Conservation (phyloP, 2,329 filamentous ascomycete species). For the Neurospora sp. region DNA sequence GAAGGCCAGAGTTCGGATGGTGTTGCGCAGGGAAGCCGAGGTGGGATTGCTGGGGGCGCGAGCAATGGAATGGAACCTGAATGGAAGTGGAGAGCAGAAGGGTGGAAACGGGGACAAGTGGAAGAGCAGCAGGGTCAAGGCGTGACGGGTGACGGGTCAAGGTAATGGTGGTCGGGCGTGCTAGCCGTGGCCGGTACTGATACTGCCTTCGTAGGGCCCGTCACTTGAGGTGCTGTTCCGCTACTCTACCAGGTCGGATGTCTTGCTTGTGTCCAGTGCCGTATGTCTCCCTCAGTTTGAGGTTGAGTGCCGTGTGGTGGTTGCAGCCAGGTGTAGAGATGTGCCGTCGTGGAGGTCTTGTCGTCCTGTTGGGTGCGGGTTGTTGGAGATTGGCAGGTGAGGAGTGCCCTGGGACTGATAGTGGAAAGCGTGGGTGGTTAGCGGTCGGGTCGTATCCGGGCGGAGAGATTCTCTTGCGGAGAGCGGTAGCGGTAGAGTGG, state of each 20-base stretch:
- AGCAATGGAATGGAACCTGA: constrained; percentile 13
- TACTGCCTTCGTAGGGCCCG: neutral
- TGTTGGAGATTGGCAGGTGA: neutral
- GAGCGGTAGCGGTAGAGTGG: neutral
- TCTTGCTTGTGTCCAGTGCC: neutral
- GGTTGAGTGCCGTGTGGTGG: neutral
- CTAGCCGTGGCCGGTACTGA: neutral
- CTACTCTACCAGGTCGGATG: neutral
- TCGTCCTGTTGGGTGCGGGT: neutral
- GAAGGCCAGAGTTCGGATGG: constrained; percentile 1
- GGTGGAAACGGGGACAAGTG: neutral
- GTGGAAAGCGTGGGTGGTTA: neutral
- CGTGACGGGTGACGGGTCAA: neutral
- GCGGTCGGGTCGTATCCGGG: neutral
- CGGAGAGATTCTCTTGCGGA: neutral
- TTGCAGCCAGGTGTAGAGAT: neutral
- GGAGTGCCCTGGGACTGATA: neutral
- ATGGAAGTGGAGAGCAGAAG: neutral
- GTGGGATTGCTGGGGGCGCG: constrained; percentile 18
- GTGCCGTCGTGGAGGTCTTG: neutral
- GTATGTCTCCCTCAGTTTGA: neutral
- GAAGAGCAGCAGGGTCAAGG: neutral
- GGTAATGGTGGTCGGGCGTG: neutral
- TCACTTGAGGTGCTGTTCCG: neutral
- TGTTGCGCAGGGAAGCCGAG: constrained; percentile 14